These are phyloP conservation scores for Mycena alexandri DNA, from an alignment of 768 basidiomycete species.

Conservation along the genomic window DNA sequence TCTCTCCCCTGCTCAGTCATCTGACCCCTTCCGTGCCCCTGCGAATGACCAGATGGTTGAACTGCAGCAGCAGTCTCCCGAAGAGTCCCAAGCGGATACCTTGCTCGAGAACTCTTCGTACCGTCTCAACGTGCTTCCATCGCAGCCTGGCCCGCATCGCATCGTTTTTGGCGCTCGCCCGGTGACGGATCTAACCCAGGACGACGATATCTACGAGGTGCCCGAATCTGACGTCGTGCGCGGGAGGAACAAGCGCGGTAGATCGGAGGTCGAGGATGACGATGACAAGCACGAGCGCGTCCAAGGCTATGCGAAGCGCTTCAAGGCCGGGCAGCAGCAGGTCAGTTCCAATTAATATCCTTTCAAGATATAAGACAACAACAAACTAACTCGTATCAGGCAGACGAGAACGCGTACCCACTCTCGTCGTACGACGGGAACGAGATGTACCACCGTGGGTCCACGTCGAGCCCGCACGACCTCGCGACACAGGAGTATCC, in stretches of 20 bases:
- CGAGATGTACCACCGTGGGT: constrained; percentile 25
- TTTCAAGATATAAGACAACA: background rate
- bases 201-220: constrained; percentile 26
- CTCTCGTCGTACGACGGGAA: background rate
- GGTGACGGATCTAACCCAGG: constrained; percentile 12
- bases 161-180: constrained; percentile 16
- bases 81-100: background rate
- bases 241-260: constrained; percentile 19
- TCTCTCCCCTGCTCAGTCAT: constrained; percentile 13
- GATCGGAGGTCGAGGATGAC: constrained; percentile 30
- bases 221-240: constrained; percentile 1
- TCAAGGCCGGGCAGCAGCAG: constrained; percentile 20
- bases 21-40: background rate
- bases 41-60: constrained; percentile 3
- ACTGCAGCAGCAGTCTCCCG: constrained; percentile 1
- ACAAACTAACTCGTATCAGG: background rate
- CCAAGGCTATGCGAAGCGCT: constrained; percentile 21
- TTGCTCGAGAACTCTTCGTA: background rate
- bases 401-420: constrained; percentile 10
- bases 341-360: background rate
- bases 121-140: constrained; percentile 19
- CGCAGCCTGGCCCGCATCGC: constrained; percentile 29
- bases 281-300: constrained; percentile 13
- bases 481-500: constrained; percentile 12
- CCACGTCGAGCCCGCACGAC: constrained; percentile 29